These are phyloP conservation scores for Cercophora samala DNA, from an alignment of 495 filamentous ascomycete species.

Conservation along the genomic window DNA sequence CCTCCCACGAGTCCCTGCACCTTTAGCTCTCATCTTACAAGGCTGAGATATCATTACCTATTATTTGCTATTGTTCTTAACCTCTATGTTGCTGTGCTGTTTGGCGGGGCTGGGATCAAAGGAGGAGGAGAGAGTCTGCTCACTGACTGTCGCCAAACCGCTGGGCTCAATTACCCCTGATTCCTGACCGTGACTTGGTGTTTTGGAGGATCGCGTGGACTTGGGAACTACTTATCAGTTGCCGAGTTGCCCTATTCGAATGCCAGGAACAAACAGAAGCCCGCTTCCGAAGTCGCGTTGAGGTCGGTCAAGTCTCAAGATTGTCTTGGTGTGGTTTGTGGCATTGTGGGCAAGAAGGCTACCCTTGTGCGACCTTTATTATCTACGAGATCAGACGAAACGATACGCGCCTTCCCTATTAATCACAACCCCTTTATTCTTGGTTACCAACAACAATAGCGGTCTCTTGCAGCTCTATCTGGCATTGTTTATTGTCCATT, in stretches of 20 bases:
- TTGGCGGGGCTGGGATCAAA: conserved; percentile 14
- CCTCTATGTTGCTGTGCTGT: conserved; percentile 22
- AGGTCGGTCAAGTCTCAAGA: not conserved
- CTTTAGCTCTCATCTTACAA: conserved; percentile 1
- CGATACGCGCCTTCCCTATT: not conserved
- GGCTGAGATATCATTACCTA: not conserved
- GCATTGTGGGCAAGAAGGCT: not conserved
- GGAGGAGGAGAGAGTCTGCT: conserved; percentile 25
- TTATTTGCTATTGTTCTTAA: not conserved
- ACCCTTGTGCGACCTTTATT: not conserved
- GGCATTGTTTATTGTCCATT: not conserved
- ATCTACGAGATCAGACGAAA: not conserved
- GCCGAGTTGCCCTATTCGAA: not conserved
- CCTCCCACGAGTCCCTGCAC: not conserved
- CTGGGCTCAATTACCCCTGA: not conserved
- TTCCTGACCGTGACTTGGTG: not conserved
- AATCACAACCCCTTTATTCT: not conserved
- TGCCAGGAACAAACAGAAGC: not conserved
- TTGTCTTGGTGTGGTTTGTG: not conserved
- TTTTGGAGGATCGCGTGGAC: not conserved
- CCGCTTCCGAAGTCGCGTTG: not conserved
- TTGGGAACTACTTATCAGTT: not conserved
- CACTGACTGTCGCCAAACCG: not conserved
- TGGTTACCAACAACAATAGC: not conserved
- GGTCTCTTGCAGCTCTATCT: not conserved